phyloP scores from a whole-genome alignment of 2,329 filamentous ascomycete genomes.

The Pyricularia sp. region DNA sequence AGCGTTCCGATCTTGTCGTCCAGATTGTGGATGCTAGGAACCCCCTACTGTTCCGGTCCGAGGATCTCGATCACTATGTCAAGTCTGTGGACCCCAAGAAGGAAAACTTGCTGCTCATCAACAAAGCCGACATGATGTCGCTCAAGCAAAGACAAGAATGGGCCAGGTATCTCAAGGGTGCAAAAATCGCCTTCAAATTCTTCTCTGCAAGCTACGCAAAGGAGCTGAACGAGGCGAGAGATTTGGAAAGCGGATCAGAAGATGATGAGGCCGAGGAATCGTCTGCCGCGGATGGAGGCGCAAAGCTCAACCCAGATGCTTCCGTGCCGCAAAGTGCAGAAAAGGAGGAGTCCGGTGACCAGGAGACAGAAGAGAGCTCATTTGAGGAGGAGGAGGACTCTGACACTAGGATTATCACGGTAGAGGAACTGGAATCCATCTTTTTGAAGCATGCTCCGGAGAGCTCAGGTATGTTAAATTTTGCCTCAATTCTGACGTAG shows the following conservation, averaged over 20 bases:
- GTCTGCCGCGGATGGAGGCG: constrained; percentile 13
- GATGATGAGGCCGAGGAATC: constrained; percentile 20
- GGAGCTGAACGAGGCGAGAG: constrained; percentile 70
- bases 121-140: constrained; percentile 99
- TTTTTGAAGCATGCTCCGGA: constrained; percentile 65
- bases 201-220: constrained; percentile 92
- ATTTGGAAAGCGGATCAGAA: constrained; percentile 37
- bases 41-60: constrained; percentile 85
- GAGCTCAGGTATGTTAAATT: constrained; percentile 33
- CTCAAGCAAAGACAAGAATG: constrained; percentile 69
- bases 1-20: constrained; percentile 88
- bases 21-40: constrained; percentile 98
- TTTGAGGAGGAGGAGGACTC: constrained; percentile 34
- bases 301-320: constrained; percentile 18
- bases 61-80: constrained; percentile 88
- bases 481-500: neutral
- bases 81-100: constrained; percentile 85
- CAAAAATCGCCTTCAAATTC: constrained; percentile 84
- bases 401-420: constrained; percentile 75
- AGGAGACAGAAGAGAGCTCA: constrained; percentile 29
- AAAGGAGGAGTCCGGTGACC: constrained; percentile 6
- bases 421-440: constrained; percentile 83
- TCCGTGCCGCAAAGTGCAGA: constrained; percentile 9
- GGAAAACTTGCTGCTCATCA: constrained; percentile 85
- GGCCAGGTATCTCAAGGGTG: constrained; percentile 76